Percentiles rank a stretch among this genome's conserved stretches.
Conservation (phyloP, 768 basidiomycete genomes). For the Rossbeevera mucosa region DNA sequence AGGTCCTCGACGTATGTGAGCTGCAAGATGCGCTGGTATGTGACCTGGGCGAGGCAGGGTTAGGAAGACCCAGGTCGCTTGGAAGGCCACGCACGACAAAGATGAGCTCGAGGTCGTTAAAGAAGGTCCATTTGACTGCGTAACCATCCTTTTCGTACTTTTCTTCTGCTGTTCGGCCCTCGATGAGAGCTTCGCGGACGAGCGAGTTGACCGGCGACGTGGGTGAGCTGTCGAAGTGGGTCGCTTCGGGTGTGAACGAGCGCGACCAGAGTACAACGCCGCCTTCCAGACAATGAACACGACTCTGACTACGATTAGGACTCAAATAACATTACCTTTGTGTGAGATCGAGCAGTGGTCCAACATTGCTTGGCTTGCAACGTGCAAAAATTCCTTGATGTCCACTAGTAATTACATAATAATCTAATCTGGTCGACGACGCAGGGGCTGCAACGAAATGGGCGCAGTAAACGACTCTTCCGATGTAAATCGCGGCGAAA, state of each 20-base stretch:
- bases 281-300: constrained; percentile 41
- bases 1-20: constrained; percentile 92
- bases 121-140: constrained; percentile 89
- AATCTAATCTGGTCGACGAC: constrained; percentile 18
- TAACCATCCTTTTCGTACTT: constrained; percentile 94
- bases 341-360: constrained; percentile 96
- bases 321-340: constrained; percentile 55
- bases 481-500: constrained; percentile 13
- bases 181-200: constrained; percentile 87
- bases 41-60: constrained; percentile 53
- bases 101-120: constrained; percentile 93
- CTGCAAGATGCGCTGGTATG: constrained; percentile 94
- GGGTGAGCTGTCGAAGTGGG: constrained; percentile 60
- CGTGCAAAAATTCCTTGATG: not conserved
- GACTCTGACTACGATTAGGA: not conserved
- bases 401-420: not conserved
- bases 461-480: constrained; percentile 5
- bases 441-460: constrained; percentile 21
- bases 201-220: constrained; percentile 85
- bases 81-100: constrained; percentile 69
- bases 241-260: constrained; percentile 87
- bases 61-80: not conserved
- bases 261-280: constrained; percentile 93
- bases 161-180: constrained; percentile 76
- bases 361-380: constrained; percentile 50